A percentile compares a stretch with the other conserved stretches of the same genome.
These are phyloP conservation scores for Emergomyces orientalis DNA, from an alignment of 2,329 filamentous ascomycete species.

Conservation along the genomic window DNA sequence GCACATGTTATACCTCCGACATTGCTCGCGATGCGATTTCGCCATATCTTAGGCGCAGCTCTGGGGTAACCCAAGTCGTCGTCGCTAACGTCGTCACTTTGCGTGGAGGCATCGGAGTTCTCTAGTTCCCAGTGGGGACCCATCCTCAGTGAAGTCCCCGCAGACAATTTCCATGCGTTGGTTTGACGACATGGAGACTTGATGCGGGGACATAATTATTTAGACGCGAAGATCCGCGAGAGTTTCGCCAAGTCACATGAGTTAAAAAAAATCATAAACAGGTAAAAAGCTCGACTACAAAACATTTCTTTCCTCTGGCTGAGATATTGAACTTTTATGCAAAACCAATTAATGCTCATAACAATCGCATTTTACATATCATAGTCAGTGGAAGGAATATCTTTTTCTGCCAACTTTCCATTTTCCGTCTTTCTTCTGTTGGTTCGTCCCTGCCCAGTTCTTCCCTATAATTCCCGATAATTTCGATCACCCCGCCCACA, in stretches of 20 bases:
- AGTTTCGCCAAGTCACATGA: conserved; percentile 7
- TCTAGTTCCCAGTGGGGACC: conserved; percentile 20
- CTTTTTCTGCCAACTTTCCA: neutral
- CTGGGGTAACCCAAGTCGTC: conserved; percentile 36
- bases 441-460: neutral
- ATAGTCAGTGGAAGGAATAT: neutral
- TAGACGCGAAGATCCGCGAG: neutral
- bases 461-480: neutral
- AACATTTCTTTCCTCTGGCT: neutral
- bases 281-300: conserved; percentile 19
- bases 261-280: conserved; percentile 14
- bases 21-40: neutral
- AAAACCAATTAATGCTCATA: neutral
- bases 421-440: neutral
- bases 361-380: neutral
- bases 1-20: neutral
- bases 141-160: conserved; percentile 15
- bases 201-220: neutral
- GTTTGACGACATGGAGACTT: neutral
- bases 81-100: conserved; percentile 25
- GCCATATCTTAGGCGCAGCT: neutral
- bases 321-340: neutral
- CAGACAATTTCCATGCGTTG: neutral
- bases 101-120: conserved; percentile 21
- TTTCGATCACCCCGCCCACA: neutral